Evolutionary conservation across 1,284 basidiomycete genomes (phyloP).

Genomic region (Apiotrichum akiyoshidainum): DNA sequence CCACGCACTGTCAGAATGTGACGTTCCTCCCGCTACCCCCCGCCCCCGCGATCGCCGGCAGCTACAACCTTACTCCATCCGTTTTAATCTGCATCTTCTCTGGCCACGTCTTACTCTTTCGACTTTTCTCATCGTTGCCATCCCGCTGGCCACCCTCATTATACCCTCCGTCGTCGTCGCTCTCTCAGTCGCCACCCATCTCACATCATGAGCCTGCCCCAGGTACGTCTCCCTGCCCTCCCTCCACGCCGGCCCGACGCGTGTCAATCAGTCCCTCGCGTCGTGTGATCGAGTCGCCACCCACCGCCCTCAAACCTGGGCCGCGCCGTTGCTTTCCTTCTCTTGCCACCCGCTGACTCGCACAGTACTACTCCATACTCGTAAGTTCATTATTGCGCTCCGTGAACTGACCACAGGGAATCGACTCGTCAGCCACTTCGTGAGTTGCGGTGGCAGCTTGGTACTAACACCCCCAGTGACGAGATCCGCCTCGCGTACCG

Average conservation of each 20-base stretch:
- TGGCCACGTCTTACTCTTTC: background rate
- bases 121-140: background rate
- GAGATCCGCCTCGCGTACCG: constrained; percentile 51
- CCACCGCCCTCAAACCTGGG: too few species aligned
- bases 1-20: too few species aligned
- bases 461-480: constrained; percentile 26
- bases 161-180: too few species aligned
- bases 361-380: constrained; percentile 46
- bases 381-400: constrained; percentile 22
- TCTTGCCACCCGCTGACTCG: constrained; percentile 5
- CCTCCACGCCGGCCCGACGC: background rate
- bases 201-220: constrained; percentile 17
- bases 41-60: too few species aligned
- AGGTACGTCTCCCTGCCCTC: constrained; percentile 6
- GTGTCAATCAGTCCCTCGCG: too few species aligned
- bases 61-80: too few species aligned
- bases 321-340: too few species aligned
- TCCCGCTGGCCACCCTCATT: too few species aligned
- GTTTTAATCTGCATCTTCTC: too few species aligned
- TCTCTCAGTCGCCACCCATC: background rate
- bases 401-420: constrained; percentile 28
- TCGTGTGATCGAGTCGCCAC: background rate
- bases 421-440: constrained; percentile 39
- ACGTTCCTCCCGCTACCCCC: too few species aligned
- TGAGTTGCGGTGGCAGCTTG: constrained; percentile 14